These are phyloP conservation scores for Stevia rebaudiana DNA, from an alignment of 140 eudicot species.

Conservation along the genomic window DNA sequence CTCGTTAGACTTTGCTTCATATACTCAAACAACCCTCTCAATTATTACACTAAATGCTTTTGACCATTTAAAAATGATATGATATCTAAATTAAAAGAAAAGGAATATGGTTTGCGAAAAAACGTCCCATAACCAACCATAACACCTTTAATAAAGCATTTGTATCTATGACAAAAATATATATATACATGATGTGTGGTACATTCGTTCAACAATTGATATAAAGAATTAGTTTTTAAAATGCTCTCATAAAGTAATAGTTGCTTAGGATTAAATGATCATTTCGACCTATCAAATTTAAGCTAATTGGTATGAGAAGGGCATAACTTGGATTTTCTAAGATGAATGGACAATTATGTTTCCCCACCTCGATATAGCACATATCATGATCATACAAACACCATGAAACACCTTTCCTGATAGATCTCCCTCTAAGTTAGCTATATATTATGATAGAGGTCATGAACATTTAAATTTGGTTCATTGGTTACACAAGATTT, in stretches of 20 bases:
- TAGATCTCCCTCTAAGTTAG: not conserved
- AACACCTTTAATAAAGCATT: not conserved
- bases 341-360: not conserved
- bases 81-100: not conserved
- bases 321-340: not conserved
- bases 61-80: not conserved
- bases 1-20: conserved; percentile 24
- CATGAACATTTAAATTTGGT: not conserved
- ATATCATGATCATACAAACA: not conserved
- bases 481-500: not conserved
- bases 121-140: not conserved
- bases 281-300: not conserved
- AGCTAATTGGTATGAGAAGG: not conserved
- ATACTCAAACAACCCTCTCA: conserved; percentile 7
- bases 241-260: not conserved
- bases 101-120: not conserved
- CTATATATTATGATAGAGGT: not conserved
- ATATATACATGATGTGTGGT: not conserved
- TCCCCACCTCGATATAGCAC: not conserved
- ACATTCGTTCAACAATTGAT: not conserved
- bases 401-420: not conserved
- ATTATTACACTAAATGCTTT: not conserved
- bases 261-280: not conserved
- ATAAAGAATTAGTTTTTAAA: not conserved
- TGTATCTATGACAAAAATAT: not conserved